A percentile compares a stretch with the other conserved stretches of the same genome.
These are phyloP conservation scores for Dalechampia spathulata DNA, from an alignment of 441 rosid species.

Conservation along the genomic window DNA sequence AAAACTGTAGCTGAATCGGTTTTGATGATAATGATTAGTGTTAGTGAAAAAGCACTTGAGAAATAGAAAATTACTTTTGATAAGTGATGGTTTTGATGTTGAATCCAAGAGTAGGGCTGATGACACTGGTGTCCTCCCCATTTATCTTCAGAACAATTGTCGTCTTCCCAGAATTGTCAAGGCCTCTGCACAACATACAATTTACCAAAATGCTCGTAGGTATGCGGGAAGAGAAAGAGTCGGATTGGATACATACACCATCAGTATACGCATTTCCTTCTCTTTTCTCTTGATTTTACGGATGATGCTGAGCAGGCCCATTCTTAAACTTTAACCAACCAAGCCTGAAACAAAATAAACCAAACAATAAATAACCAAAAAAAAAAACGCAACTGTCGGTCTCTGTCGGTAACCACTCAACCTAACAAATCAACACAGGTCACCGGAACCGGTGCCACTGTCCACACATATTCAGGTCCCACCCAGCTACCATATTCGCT, in stretches of 20 bases:
- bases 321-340: no score
- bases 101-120: constrained; percentile 94
- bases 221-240: not conserved
- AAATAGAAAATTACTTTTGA: constrained; percentile 33
- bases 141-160: constrained; percentile 88
- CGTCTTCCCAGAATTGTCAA: constrained; percentile 93
- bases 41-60: not conserved
- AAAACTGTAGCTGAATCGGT: no score
- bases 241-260: constrained; percentile 63
- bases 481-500: no score
- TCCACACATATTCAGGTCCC: no score
- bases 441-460: no score
- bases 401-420: no score
- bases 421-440: no score
- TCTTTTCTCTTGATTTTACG: constrained; percentile 90
- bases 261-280: constrained; percentile 93
- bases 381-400: no score
- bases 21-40: no score
- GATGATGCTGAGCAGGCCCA: constrained; percentile 87
- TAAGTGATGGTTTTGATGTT: constrained; percentile 75
- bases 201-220: not conserved
- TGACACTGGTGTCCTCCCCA: constrained; percentile 87
- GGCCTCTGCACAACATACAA: constrained; percentile 38
- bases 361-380: no score
- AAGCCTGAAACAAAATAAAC: not conserved